A percentile compares a stretch with the other conserved stretches of the same genome.
phyloP scores from a whole-genome alignment of 2,329 filamentous ascomycete genomes.

The Teratosphaeria nubilosa region DNA sequence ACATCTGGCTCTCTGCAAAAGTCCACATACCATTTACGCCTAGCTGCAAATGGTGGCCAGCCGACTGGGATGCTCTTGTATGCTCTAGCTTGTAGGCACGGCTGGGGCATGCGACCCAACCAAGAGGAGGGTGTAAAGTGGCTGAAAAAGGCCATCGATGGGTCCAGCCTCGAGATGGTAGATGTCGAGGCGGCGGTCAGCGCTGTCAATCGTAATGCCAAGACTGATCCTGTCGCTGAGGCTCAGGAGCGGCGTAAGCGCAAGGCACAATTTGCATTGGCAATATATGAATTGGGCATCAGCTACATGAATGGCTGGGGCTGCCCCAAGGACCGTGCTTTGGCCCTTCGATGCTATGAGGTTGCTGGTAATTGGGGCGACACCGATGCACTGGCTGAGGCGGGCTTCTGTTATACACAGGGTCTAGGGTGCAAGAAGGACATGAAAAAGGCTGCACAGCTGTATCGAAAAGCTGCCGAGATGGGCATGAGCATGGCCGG shows the following conservation, averaged over 20 bases:
- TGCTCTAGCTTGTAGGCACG: constrained; percentile 86
- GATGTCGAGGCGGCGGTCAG: constrained; percentile 30
- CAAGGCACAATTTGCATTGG: constrained; percentile 86
- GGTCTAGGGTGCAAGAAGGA: constrained; percentile 93
- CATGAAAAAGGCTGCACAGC: constrained; percentile 81
- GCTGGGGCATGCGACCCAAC: constrained; percentile 95
- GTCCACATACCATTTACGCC: constrained; percentile 88
- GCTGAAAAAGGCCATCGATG: constrained; percentile 84
- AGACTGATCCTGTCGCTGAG: constrained; percentile 47
- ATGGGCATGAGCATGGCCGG: constrained; percentile 97
- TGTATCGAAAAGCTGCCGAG: constrained; percentile 81
- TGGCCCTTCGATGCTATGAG: constrained; percentile 88
- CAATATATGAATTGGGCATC: constrained; percentile 91
- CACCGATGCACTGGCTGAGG: constrained; percentile 83
- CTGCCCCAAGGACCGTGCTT: constrained; percentile 78
- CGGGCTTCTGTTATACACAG: constrained; percentile 91
- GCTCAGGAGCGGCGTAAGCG: constrained; percentile 66
- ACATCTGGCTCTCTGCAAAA: constrained; percentile 80
- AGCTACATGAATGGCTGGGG: constrained; percentile 99
- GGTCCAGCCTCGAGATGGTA: constrained; percentile 73
- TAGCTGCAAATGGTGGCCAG: constrained; percentile 75
- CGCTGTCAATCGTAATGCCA: constrained; percentile 37
- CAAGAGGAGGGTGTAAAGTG: constrained; percentile 82
- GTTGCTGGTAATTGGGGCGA: constrained; percentile 95
- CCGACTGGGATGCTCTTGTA: constrained; percentile 95